These are phyloP conservation scores for Stygiomarasmius scandens DNA, from an alignment of 1,284 basidiomycete genomes.

Conservation along the genomic window DNA sequence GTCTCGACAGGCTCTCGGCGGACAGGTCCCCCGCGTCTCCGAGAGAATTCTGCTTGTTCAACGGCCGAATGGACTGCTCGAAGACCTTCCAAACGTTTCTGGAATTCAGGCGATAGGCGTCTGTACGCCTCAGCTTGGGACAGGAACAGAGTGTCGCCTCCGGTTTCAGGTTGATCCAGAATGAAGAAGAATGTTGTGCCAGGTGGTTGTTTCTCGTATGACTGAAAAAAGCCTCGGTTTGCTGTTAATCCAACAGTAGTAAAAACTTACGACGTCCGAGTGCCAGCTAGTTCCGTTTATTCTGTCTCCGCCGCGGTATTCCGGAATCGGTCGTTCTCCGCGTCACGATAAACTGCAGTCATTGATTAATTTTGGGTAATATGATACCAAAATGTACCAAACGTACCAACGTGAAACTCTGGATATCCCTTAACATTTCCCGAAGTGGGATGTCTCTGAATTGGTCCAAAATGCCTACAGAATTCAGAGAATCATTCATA, in stretches of 20 bases:
- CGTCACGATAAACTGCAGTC: conserved; percentile 44
- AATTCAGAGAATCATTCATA: background rate
- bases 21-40: conserved; percentile 54
- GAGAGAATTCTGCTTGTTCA: conserved; percentile 58
- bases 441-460: conserved; percentile 59
- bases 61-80: conserved; percentile 67
- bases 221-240: conserved; percentile 25
- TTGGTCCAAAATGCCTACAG: conserved; percentile 60
- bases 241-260: background rate
- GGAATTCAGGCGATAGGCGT: conserved; percentile 69
- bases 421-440: conserved; percentile 52
- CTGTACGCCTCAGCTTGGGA: conserved; percentile 68
- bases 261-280: conserved; percentile 41
- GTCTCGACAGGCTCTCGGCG: conserved; percentile 65
- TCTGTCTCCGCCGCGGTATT: conserved; percentile 34
- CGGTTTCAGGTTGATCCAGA: conserved; percentile 46
- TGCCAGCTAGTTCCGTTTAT: conserved; percentile 39
- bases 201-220: conserved; percentile 65
- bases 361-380: background rate
- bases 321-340: conserved; percentile 32
- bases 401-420: conserved; percentile 53
- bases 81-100: conserved; percentile 64
- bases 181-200: conserved; percentile 65
- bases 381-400: background rate
- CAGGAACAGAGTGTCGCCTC: conserved; percentile 63